These are phyloP conservation scores for Hypoxylon sp. DNA, from an alignment of 2,329 filamentous ascomycete species.

Conservation along the genomic window DNA sequence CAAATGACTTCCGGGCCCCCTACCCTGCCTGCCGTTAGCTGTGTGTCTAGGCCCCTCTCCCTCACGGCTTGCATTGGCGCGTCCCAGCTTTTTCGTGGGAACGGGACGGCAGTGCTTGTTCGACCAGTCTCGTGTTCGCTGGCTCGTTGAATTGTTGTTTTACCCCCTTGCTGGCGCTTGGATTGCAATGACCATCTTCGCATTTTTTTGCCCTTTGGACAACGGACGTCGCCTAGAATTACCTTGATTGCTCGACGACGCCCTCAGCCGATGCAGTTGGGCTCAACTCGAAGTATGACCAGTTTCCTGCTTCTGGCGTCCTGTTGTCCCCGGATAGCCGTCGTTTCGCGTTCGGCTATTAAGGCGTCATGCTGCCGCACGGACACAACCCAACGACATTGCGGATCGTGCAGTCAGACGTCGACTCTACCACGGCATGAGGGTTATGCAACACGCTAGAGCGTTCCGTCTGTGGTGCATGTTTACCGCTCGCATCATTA, in stretches of 20 bases:
- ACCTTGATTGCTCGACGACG: not conserved
- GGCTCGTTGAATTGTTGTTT: no score
- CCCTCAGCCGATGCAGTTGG: not conserved
- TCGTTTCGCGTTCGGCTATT: not conserved
- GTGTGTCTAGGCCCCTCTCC: not conserved
- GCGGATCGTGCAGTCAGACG: not conserved
- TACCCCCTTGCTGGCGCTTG: not conserved
- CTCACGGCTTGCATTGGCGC: not conserved
- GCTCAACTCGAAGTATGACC: not conserved
- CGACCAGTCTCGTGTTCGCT: not conserved
- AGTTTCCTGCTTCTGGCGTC: not conserved
- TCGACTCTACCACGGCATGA: not conserved
- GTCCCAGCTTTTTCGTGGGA: not conserved
- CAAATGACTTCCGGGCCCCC: not conserved
- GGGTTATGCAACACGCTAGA: not conserved
- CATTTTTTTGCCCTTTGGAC: not conserved
- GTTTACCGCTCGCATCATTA: not conserved
- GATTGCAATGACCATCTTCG: not conserved
- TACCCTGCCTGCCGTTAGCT: not conserved
- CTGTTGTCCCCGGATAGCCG: not conserved
- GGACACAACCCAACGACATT: not conserved
- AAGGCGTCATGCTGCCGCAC: not conserved
- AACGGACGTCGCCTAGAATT: not conserved
- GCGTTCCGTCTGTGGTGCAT: not conserved
- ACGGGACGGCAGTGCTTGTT: not conserved